Conservation (phyloP, 169 alveolate genomes). For the Plasmodium vivax region DNA sequence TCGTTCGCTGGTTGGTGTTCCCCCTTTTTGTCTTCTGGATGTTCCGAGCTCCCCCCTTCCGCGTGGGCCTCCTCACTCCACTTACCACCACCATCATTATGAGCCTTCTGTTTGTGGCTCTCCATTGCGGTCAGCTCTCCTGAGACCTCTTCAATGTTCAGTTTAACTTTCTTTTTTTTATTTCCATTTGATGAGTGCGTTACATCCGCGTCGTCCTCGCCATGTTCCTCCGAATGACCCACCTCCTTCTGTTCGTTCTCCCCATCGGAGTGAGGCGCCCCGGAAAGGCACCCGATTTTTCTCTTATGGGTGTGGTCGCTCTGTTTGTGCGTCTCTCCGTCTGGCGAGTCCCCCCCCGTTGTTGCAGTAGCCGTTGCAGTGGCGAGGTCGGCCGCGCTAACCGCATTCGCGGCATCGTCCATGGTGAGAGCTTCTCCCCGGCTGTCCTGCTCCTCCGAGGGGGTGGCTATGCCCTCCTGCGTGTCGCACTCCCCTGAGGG, state of each 20-base stretch:
- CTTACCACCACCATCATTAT: neutral
- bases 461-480: too few relatives aligned
- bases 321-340: neutral
- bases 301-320: neutral
- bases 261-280: neutral
- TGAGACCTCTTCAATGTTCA: neutral
- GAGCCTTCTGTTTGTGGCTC: neutral
- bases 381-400: too few relatives aligned
- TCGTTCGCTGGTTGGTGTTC: neutral
- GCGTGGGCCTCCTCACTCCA: neutral
- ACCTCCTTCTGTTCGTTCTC: neutral
- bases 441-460: neutral
- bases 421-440: neutral
- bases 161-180: neutral
- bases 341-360: neutral
- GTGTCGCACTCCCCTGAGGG: too few relatives aligned
- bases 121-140: neutral
- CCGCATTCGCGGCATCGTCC: neutral
- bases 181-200: neutral
- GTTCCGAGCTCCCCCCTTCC: neutral
- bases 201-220: neutral
- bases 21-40: neutral
- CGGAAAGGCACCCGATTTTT: neutral
- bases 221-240: neutral
- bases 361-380: too few relatives aligned